phyloP scores from a whole-genome alignment of 2,329 filamentous ascomycete genomes.

The Mycosphaerella arachidis region DNA sequence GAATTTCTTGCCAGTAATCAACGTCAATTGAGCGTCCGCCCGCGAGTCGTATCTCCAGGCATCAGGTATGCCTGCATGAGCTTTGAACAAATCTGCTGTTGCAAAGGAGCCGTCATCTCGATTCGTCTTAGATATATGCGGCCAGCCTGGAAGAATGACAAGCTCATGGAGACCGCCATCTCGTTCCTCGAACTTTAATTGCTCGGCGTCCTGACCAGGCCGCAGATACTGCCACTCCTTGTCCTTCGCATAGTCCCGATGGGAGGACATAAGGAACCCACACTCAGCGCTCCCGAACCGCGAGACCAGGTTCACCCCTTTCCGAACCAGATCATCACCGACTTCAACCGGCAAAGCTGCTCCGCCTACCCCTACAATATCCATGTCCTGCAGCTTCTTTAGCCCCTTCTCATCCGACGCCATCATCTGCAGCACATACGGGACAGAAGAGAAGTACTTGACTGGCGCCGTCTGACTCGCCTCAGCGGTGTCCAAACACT shows the following conservation, averaged over 20 bases:
- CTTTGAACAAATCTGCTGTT: slow-evolving; percentile 59
- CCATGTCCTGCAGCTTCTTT: slow-evolving; percentile 47
- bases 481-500: slow-evolving; percentile 42
- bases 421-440: slow-evolving; percentile 55
- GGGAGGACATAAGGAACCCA: slow-evolving; percentile 61
- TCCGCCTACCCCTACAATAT: slow-evolving; percentile 60
- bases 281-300: slow-evolving; percentile 64
- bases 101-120: slow-evolving; percentile 57
- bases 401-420: slow-evolving; percentile 43
- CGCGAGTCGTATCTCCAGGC: slow-evolving; percentile 62
- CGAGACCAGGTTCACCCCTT: slow-evolving; percentile 55
- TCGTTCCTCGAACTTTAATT: slow-evolving; percentile 44
- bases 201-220: slow-evolving; percentile 29
- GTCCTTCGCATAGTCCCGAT: slow-evolving; percentile 52
- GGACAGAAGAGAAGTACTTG: slow-evolving; percentile 60
- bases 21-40: slow-evolving; percentile 57
- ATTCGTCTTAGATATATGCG: slow-evolving; percentile 56
- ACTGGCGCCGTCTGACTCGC: slow-evolving; percentile 34
- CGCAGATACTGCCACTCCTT: slow-evolving; percentile 60
- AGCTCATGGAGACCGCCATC: slow-evolving; percentile 49
- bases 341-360: slow-evolving; percentile 52
- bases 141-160: slow-evolving; percentile 54
- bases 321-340: slow-evolving; percentile 50
- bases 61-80: slow-evolving; percentile 47
- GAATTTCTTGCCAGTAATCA: slow-evolving; percentile 66